Base-by-base conservation (phyloP, 768 basidiomycete genomes). In the Russula compacta region DNA sequence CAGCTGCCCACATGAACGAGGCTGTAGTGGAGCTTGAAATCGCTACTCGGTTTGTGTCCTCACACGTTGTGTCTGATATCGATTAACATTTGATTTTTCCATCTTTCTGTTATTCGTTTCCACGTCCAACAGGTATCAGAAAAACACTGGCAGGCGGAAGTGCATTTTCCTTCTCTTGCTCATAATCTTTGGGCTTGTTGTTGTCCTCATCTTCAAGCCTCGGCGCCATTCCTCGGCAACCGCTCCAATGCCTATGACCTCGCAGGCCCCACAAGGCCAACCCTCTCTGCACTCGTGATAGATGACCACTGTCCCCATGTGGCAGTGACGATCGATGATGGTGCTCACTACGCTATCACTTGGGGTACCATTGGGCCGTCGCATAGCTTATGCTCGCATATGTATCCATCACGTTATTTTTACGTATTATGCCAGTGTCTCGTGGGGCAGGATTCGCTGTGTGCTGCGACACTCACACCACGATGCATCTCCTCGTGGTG, bases 171-270 rank as follows among this genome's bases (percentile, higher is more conserved):
- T 98, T 50, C 81, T 99, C 43, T 64, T 98, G 50, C 81, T 99
- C 40, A 81, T 95, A 70, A 95, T 98, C 68, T 81, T 94, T 69
- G 92, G 88, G 14, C 81, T 94, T 59, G 81, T 95, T 68, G 68
- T 98, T 64, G 83, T 94, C 52, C 81, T 99, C 69, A 87, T 98
- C 60, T 92, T 95, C 79, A 98, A 97, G 76, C 93, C 95, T 47
- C 85, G 84, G 71, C 76, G 79, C 67, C 82, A 78, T 59, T 65
- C 71, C 51, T 62, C 73, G 58, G 56, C 76, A 54, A 64, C 74
- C 48, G 65, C 72, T 43, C 63, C 61, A 15, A 47, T 62, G 12
- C 64, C 71, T 63, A 75, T 71, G 53, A 47, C 74, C 39, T 57
- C 69, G 2, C 61, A 36, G 21, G 39, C 56, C 21, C 38, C 56